A percentile compares a stretch with the other conserved stretches of the same genome.
These are phyloP conservation scores for Albatrellus ellisii DNA, from an alignment of 768 basidiomycete genomes.

Conservation along the genomic window DNA sequence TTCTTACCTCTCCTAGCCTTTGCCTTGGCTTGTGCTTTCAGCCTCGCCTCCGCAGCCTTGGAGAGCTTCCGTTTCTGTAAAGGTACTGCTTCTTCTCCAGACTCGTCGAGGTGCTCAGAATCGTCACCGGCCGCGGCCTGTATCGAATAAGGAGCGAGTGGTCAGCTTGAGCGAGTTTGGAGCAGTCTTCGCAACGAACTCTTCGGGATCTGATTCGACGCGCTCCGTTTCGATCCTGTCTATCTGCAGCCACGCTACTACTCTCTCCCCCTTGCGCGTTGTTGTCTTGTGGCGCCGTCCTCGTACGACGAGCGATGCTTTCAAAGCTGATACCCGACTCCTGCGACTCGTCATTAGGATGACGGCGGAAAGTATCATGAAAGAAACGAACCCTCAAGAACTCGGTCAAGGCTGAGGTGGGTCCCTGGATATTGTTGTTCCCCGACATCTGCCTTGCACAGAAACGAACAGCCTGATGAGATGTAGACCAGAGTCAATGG, in stretches of 20 bases:
- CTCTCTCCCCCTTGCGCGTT: slow-evolving; percentile 22
- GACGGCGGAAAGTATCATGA: background rate
- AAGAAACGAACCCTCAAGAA: slow-evolving; percentile 48
- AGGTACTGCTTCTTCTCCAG: slow-evolving; percentile 20
- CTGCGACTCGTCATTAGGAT: slow-evolving; percentile 16
- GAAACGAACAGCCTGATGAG: too few species aligned
- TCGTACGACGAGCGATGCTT: slow-evolving; percentile 25
- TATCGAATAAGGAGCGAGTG: background rate
- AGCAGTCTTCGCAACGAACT: background rate
- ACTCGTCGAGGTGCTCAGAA: slow-evolving; percentile 10
- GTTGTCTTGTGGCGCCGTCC: slow-evolving; percentile 1
- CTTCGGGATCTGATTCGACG: slow-evolving; percentile 1
- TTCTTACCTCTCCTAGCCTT: slow-evolving; percentile 18
- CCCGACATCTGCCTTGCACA: too few species aligned
- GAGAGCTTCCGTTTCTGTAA: slow-evolving; percentile 45
- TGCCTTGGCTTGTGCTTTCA: slow-evolving; percentile 30
- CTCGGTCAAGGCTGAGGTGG: slow-evolving; percentile 73
- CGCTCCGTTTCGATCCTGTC: slow-evolving; percentile 8
- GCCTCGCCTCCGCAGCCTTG: slow-evolving; percentile 27
- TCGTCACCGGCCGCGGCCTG: slow-evolving; percentile 8
- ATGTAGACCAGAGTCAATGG: too few species aligned
- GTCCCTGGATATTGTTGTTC: slow-evolving; percentile 67
- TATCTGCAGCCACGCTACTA: slow-evolving; percentile 26
- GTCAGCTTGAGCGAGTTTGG: background rate
- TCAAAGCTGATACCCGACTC: slow-evolving; percentile 39